Evolutionary conservation across 2,329 filamentous ascomycete genomes (phyloP).

Genomic region (Colletotrichum tofieldiae): DNA sequence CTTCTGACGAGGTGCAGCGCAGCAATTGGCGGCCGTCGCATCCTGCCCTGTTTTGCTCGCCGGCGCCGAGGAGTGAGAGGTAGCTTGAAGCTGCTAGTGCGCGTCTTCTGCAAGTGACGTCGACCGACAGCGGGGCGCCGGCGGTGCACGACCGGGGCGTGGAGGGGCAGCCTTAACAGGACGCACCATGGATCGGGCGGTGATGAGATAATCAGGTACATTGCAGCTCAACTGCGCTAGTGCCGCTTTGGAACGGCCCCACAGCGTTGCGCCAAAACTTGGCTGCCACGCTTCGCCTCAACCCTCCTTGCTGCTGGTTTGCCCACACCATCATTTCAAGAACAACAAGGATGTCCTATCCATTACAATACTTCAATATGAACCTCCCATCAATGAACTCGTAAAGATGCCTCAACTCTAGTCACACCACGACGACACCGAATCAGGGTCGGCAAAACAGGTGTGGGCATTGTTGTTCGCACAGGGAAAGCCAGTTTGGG

Average conservation of each 20-base stretch:
- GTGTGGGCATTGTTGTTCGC: no score
- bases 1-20: constrained; percentile 1
- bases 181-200: accelerated
- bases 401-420: no score
- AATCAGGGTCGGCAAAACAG: no score
- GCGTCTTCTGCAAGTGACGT: constrained; percentile 35
- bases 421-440: no score
- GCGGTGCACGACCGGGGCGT: background rate
- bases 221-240: background rate
- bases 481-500: no score
- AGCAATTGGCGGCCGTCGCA: background rate
- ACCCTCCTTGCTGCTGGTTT: background rate
- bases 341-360: no score
- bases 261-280: constrained; percentile 23
- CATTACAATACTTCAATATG: no score
- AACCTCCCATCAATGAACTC: no score
- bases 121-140: constrained; percentile 25
- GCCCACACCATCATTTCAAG: background rate
- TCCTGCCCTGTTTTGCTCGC: constrained; percentile 34
- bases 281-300: constrained; percentile 22
- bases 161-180: background rate
- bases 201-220: constrained; percentile 13
- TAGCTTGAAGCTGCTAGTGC: constrained; percentile 22
- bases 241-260: background rate
- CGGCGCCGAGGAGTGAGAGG: background rate